Base-by-base conservation (phyloP, 768 basidiomycete genomes). In the Tricholoma furcatifolium region DNA sequence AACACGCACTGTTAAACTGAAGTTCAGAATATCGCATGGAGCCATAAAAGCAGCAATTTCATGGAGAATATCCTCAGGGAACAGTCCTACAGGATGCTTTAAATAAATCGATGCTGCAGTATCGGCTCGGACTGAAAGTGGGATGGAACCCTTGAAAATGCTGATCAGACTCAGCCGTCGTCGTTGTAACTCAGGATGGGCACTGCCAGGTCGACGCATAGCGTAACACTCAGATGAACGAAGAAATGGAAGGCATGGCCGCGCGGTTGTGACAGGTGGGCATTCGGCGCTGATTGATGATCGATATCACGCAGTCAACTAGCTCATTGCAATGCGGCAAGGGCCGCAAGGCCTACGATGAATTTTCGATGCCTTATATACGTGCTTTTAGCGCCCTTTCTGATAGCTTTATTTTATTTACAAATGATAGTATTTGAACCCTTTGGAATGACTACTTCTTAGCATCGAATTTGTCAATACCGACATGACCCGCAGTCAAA, bases 1-100 rank as follows among this genome's bases (percentile, higher is more conserved):
- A 20, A 51, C 43, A 65, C 74, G 35, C 55, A 78, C 76, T 20
- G 73, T 66, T 20, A 77, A 54, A 57, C 74, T 76, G 59, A 76
- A 64, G 55, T 51, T 75, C 34, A 77, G 65, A 43, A 78, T 67
- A 51, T 78, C 76, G 4, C 59, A 55, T n/a, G 70, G 65, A 0
- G 63, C 46, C 18, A 78, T 56, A 0, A 69, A 57, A 43, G 70
- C 65, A 6, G 66, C 72, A 31, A 78, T 72, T 51, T 73, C 75
- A 17, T 65, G 60, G 1, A 76, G 60, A 23, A 78, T 65, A 32
- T 78, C 76, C 6, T 61, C 63, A 12, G 75, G 75, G 7, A 77
- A 59, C 0, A 67, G 70, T 27, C 68, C 67, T 23, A 62, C 62
- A 24, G 52, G 48, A 34, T 54, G 51, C 34, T 60, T 57, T 27